Conservation (phyloP, 306 rosid species). For the Acacia melanoxylon region DNA sequence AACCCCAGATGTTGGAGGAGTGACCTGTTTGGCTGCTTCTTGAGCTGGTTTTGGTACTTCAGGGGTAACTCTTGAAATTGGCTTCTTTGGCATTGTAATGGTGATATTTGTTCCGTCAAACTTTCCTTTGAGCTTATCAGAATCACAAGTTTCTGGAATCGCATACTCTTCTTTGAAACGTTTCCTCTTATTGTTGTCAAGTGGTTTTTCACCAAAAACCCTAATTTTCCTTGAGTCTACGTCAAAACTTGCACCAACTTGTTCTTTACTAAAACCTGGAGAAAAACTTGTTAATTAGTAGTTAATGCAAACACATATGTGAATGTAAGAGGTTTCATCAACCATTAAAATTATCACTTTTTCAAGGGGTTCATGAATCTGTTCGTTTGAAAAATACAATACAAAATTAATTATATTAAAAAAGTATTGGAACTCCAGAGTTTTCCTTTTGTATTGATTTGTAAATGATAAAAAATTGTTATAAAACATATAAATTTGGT, state of each 20-base stretch:
- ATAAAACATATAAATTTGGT: background rate
- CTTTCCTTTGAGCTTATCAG: slow-evolving; percentile 2
- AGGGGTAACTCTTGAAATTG: background rate
- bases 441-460: background rate
- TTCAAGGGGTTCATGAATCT: background rate
- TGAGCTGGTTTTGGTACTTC: background rate
- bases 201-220: background rate
- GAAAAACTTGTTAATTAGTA: background rate
- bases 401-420: background rate
- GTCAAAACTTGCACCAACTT: background rate
- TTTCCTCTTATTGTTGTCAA: background rate
- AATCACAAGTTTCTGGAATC: background rate
- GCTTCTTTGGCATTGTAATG: slow-evolving; percentile 31
- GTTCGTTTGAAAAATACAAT: background rate
- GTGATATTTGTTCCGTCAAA: slow-evolving; percentile 26
- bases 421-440: background rate
- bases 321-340: background rate
- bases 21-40: slow-evolving; percentile 15
- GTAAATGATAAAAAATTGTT: background rate
- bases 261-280: background rate
- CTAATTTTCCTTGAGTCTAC: background rate
- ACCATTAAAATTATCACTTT: background rate
- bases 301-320: background rate
- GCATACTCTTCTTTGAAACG: background rate
- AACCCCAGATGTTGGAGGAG: slow-evolving; percentile 2